Conservation (phyloP, 192 early-diverging fungal genomes). For the Coemansia sp. region DNA sequence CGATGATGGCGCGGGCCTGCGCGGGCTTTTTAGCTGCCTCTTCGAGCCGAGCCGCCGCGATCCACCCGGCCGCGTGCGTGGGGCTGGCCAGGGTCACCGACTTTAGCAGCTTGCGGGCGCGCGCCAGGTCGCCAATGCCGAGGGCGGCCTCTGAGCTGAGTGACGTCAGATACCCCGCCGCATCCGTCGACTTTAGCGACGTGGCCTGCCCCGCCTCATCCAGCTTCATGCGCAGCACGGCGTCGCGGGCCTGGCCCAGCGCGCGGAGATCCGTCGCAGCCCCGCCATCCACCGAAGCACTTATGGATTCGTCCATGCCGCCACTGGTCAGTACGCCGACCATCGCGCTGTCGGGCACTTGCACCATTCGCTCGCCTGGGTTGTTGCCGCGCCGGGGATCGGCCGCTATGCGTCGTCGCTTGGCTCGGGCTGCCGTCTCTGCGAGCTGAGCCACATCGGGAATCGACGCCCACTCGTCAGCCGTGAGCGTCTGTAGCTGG, state of each 20-base stretch:
- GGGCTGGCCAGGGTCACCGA: constrained; percentile 94
- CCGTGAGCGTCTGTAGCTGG: constrained; percentile 68
- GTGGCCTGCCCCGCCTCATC: constrained; percentile 84
- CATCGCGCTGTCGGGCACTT: constrained; percentile 64
- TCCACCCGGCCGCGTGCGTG: constrained; percentile 97
- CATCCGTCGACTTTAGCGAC: constrained; percentile 59
- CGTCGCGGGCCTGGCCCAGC: constrained; percentile 90
- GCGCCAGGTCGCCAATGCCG: constrained; percentile 77
- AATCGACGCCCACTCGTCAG: constrained; percentile 84
- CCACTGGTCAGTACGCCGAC: constrained; percentile 31
- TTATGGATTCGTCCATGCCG: constrained; percentile 54
- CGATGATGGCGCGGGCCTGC: constrained; percentile 82
- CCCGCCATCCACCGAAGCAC: constrained; percentile 43
- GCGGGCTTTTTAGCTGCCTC: constrained; percentile 83
- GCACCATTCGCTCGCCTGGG: constrained; percentile 28
- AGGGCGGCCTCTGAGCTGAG: constrained; percentile 68
- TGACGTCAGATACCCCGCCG: constrained; percentile 94
- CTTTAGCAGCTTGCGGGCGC: constrained; percentile 81
- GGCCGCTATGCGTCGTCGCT: constrained; percentile 61
- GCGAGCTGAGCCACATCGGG: constrained; percentile 76
- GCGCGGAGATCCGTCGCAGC: constrained; percentile 69
- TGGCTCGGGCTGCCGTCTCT: constrained; percentile 56
- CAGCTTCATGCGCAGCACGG: constrained; percentile 85
- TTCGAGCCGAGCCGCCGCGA: constrained; percentile 94
- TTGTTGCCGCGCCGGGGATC: constrained; percentile 8